Evolutionary conservation across 1,284 basidiomycete species (phyloP), one percentile per base, ranked within the genome.

Genomic region (Sanghuangporus baumii): DNA sequence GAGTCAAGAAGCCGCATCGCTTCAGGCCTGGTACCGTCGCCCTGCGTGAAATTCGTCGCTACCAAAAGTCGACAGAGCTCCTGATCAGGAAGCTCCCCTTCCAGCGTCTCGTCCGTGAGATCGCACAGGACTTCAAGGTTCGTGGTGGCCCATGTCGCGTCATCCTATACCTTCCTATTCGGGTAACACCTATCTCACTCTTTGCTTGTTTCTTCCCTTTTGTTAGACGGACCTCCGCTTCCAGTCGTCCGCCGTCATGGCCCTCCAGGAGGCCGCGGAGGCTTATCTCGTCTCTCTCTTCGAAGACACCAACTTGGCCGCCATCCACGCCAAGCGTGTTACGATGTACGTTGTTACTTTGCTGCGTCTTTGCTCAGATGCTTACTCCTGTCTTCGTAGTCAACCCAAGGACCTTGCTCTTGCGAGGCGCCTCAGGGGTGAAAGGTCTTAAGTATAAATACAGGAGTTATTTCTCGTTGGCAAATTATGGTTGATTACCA

Each of bases 1-100:
- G 95, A 88, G 94, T 96, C 74, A 95, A 96, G 93, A 96, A 95
- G 82, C 93, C 93, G 67, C 94, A 96, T 79, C 87, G 94, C 75
- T 97, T 96, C 92, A 88, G 93, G 77, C 95, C 95, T 72, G 95
- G 95, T 84, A 97, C 95, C 71, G 94, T 98, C 81, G 95, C 95
- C 71, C 93, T 98, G 67, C 93, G 95, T 87, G 95, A 98, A 82
- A 98, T 98, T 72, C 85, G 96, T 79, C 86, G 94, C 75, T 98
- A 98, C 87, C 96, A 97, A 78, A 95, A 94, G 85, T 94, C 93
- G 71, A 94, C 95, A 70, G 93, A 96, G 83, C 86, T 96, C 72
- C 86, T 96, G 73, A 96, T 96, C 82, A 86, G 93, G 80, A 96
- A 96, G 87, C 87, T 96, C 67, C 93, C 94, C 69, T 96, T 96